phyloP scores from a whole-genome alignment of 2,329 filamentous ascomycete species.

The Penicillium sclerotiorum region DNA sequence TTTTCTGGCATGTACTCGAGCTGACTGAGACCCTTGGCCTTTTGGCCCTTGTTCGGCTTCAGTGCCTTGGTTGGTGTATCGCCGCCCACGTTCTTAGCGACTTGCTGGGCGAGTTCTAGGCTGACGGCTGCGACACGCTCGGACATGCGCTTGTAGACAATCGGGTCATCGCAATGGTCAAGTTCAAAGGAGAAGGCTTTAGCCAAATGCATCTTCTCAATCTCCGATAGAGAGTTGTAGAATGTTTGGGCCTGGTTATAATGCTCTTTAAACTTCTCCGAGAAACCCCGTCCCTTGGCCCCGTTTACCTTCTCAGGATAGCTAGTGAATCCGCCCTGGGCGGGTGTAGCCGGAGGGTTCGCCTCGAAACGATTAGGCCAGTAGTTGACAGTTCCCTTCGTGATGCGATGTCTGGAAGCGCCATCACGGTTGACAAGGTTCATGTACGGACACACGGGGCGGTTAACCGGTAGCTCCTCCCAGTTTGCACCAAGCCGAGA shows the following conservation, averaged over 20 bases:
- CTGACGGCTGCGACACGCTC: slow-evolving; percentile 72
- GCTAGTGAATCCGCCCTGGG: slow-evolving; percentile 70
- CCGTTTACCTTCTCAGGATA: slow-evolving; percentile 67
- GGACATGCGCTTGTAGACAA: slow-evolving; percentile 74
- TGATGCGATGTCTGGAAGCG: slow-evolving; percentile 71
- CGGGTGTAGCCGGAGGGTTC: slow-evolving; percentile 62
- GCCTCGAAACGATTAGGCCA: slow-evolving; percentile 73
- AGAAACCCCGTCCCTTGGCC: slow-evolving; percentile 64
- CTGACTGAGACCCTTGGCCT: slow-evolving; percentile 64
- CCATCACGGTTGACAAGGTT: slow-evolving; percentile 78
- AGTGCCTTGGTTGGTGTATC: slow-evolving; percentile 57
- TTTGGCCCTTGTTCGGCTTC: slow-evolving; percentile 68
- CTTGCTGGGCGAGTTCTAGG: slow-evolving; percentile 66
- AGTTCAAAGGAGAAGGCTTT: slow-evolving; percentile 44
- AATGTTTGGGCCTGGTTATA: slow-evolving; percentile 42
- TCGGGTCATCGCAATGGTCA: slow-evolving; percentile 67
- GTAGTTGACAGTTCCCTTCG: slow-evolving; percentile 74
- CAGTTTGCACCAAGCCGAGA: slow-evolving; percentile 73
- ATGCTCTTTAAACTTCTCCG: slow-evolving; percentile 49
- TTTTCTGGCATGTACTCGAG: slow-evolving; percentile 64
- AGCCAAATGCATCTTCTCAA: slow-evolving; percentile 38
- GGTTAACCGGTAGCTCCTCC: slow-evolving; percentile 76
- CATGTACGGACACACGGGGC: slow-evolving; percentile 72
- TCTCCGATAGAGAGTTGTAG: slow-evolving; percentile 39
- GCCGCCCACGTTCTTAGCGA: slow-evolving; percentile 73